Percentiles rank a stretch among this genome's conserved stretches.
These are phyloP conservation scores for Cryptomeria japonica DNA, from an alignment of 75 land plant genomes.

Conservation along the genomic window DNA sequence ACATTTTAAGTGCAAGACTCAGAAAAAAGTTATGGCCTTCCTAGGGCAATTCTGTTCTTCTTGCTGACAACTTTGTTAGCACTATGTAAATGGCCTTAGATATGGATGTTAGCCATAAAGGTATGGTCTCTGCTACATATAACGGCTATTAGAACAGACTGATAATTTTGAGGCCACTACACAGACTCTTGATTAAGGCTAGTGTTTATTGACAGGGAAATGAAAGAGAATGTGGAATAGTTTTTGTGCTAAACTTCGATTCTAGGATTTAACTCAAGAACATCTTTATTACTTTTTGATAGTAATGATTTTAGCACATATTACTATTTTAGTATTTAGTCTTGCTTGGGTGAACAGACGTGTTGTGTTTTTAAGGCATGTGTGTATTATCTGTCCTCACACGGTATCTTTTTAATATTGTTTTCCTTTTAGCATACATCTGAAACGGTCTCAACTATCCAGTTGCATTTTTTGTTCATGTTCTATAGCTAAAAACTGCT, in stretches of 20 bases:
- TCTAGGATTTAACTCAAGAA: background rate
- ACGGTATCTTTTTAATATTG: background rate
- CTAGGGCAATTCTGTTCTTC: background rate
- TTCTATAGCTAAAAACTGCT: background rate
- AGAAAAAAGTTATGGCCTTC: background rate
- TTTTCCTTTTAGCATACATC: background rate
- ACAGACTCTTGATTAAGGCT: background rate
- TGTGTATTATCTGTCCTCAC: background rate
- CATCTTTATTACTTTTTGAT: background rate
- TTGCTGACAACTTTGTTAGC: background rate
- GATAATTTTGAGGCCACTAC: background rate
- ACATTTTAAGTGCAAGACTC: background rate
- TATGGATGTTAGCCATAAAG: background rate
- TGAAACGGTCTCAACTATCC: background rate
- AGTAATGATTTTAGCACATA: constrained; percentile 1
- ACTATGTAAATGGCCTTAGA: background rate
- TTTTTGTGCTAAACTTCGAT: background rate
- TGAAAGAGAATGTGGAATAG: background rate
- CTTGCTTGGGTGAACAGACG: background rate
- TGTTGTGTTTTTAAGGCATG: background rate
- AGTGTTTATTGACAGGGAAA: background rate
- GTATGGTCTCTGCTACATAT: background rate
- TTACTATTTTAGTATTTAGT: background rate
- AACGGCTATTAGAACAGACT: background rate
- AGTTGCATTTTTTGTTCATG: background rate